Evolutionary conservation across 371 early-diverging fungal species (phyloP), one percentile per base, ranked within the genome.

Genomic region (Gilbertella persicaria): DNA sequence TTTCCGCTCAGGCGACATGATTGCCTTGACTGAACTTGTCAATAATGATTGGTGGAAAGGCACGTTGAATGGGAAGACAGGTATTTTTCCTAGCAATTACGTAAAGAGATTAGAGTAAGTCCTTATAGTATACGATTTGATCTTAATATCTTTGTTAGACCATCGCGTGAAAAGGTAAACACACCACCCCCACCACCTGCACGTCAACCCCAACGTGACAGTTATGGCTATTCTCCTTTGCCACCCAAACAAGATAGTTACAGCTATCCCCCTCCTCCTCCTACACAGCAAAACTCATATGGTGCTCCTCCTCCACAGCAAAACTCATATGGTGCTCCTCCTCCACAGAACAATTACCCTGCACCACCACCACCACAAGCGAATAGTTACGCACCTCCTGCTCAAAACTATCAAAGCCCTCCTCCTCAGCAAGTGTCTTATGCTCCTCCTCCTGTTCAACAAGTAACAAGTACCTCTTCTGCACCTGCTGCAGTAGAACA

Each of bases 11-110:
- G 69, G 66, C 7, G 69, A 69, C 8, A 58, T 55, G 17, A 62
- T 69, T 14, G 45, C 61, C 29, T 45, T 69, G 14, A 45, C 44
- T 16, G 69, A 69, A 44, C 16, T 28, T n/a, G 79, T 78, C 37
- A 78, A 78, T 38, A 64, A 72, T 52, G 79, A 78, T 48, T 78
- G 79, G 75, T 78, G 73, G 73, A 66, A 71, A 47, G 75, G 79
- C 25, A 57, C 58, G 37, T 50, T 75, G 8, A 50, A 75, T 41
- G 75, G 73, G 7, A 65, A 66, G 33, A 47, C 71, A 0, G 79
- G 79, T 36, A 75, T 78, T 29, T 78, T 78, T 60, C 79, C 79
- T 36, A 71, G 73, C 44, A 78, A 75, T 37, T 73, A 78, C 57
- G 79, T 78, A 39, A 60, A 71, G 23, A 73, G 70, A 26, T 46